Conservation (phyloP, 2,329 filamentous ascomycete species). For the Dothideomycetidae sp. region DNA sequence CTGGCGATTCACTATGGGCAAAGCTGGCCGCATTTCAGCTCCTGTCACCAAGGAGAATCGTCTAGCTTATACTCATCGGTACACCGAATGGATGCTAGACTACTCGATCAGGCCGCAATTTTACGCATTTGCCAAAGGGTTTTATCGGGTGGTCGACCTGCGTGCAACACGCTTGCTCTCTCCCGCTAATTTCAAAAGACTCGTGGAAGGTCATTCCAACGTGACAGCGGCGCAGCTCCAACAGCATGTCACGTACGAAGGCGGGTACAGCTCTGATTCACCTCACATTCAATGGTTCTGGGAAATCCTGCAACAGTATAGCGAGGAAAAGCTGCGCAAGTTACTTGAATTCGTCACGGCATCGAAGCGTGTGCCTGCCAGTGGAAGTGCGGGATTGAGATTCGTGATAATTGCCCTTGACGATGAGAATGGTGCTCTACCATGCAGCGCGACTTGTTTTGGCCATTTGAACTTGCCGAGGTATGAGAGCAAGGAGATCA, state of each 20-base stretch:
- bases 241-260: slow-evolving; percentile 58
- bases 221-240: slow-evolving; percentile 66
- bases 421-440: slow-evolving; percentile 48
- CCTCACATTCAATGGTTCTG: slow-evolving; percentile 68
- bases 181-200: slow-evolving; percentile 53
- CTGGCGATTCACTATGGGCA: slow-evolving; percentile 27
- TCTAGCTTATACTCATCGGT: slow-evolving; percentile 65
- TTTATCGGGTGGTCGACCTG: slow-evolving; percentile 57
- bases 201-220: slow-evolving; percentile 71
- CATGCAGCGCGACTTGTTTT: slow-evolving; percentile 87
- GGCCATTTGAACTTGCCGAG: slow-evolving; percentile 74
- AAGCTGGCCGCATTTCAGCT: slow-evolving; percentile 39
- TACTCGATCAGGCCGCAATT: slow-evolving; percentile 65
- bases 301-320: slow-evolving; percentile 56
- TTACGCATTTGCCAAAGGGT: slow-evolving; percentile 67
- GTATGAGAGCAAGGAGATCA: slow-evolving; percentile 55
- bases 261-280: slow-evolving; percentile 56
- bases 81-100: slow-evolving; percentile 69
- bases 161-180: slow-evolving; percentile 58
- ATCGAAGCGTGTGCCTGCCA: slow-evolving; percentile 76
- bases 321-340: slow-evolving; percentile 54
- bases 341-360: slow-evolving; percentile 92
- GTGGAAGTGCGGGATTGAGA: slow-evolving; percentile 65
- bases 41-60: slow-evolving; percentile 74
- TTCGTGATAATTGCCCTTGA: slow-evolving; percentile 75